Evolutionary conservation across 139 green algal species (phyloP).

Genomic region (Klebsormidium nitens): DNA sequence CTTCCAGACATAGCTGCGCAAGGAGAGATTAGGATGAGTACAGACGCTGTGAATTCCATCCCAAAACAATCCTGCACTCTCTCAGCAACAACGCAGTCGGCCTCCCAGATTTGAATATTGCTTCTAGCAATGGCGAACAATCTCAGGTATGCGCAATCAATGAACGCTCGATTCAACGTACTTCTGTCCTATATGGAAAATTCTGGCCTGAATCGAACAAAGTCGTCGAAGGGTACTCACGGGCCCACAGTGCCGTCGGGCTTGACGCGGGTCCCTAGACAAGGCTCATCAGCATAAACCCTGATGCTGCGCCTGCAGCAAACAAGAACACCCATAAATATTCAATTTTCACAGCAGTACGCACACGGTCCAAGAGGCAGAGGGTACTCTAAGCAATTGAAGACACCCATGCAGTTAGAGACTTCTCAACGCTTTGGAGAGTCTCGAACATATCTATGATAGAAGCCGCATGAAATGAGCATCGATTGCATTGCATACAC

Average conservation of each 20-base stretch:
- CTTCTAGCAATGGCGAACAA: too few relatives aligned
- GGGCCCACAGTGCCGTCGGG: conserved; percentile 15
- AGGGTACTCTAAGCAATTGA: not conserved
- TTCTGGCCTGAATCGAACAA: not conserved
- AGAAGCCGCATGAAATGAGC: not conserved
- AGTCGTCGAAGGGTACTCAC: conserved; percentile 8
- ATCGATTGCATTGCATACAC: not conserved
- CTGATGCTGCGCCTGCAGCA: conserved; percentile 32
- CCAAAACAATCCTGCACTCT: not conserved
- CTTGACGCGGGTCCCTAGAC: conserved; percentile 22
- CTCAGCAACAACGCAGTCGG: too few relatives aligned
- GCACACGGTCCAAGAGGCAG: not conserved
- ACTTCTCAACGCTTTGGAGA: not conserved
- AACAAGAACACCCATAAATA: not conserved
- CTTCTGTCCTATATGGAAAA: conserved; percentile 7
- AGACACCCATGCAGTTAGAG: not conserved
- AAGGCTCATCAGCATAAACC: conserved; percentile 60
- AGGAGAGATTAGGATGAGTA: not conserved
- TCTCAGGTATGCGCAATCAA: too few relatives aligned
- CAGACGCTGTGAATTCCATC: not conserved
- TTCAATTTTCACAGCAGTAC: too few relatives aligned
- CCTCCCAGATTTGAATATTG: too few relatives aligned
- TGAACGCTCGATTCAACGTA: not conserved
- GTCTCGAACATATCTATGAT: not conserved
- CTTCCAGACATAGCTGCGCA: conserved; percentile 56